Conservation (phyloP, 2,329 filamentous ascomycete species). For the Paraconiothyrium brasiliense region DNA sequence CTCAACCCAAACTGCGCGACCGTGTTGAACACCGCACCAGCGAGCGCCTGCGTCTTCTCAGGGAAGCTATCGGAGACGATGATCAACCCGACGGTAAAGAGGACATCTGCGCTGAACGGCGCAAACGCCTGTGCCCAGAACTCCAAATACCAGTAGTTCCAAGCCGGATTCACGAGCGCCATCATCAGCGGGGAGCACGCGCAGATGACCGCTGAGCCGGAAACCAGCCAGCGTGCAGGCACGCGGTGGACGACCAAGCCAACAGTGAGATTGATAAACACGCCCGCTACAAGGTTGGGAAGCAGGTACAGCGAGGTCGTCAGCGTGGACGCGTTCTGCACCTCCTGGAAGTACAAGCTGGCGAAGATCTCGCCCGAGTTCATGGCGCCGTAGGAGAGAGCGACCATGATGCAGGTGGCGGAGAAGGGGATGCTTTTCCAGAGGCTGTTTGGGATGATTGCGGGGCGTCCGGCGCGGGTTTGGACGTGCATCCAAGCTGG, state of each 20-base stretch:
- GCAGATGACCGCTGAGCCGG: conserved; percentile 53
- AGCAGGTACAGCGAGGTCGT: conserved; percentile 54
- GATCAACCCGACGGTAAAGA: conserved; percentile 67
- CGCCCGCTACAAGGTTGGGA: conserved; percentile 51
- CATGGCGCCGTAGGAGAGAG: conserved; percentile 47
- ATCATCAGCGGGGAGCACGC: conserved; percentile 63
- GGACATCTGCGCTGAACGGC: conserved; percentile 57
- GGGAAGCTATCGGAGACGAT: conserved; percentile 66
- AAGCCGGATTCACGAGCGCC: conserved; percentile 60
- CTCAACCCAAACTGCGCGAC: conserved; percentile 62
- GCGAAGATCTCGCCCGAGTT: conserved; percentile 52
- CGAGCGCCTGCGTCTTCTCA: conserved; percentile 65
- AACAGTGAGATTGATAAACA: conserved; percentile 55
- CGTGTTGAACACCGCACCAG: conserved; percentile 70
- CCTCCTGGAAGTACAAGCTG: conserved; percentile 57
- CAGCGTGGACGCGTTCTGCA: conserved; percentile 45
- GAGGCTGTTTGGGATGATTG: conserved; percentile 49
- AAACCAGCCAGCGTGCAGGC: conserved; percentile 50
- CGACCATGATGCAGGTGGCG: conserved; percentile 60
- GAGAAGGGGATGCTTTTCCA: conserved; percentile 67
- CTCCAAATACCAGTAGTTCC: conserved; percentile 63
- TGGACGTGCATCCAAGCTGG: conserved; percentile 45
- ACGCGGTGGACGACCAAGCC: conserved; percentile 58
- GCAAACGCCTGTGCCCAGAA: conserved; percentile 56
- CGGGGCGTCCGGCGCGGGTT: conserved; percentile 25